phyloP scores from a whole-genome alignment of 2,329 filamentous ascomycete species.

The Myriangium duriaei region DNA sequence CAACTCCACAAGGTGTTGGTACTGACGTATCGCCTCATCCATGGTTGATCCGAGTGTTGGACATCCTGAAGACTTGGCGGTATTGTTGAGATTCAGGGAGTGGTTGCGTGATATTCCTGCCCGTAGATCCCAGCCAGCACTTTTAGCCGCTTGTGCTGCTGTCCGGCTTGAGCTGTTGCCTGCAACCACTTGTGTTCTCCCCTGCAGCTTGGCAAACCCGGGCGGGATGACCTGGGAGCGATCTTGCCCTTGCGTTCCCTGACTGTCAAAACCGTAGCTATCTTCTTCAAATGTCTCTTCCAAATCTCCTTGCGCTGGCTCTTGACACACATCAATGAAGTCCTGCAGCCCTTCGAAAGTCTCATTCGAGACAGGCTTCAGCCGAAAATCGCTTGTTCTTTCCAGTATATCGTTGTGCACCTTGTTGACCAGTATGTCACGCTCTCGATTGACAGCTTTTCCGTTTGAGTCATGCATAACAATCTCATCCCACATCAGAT shows the following conservation, averaged over 20 bases:
- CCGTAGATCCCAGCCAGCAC: slow-evolving; percentile 72
- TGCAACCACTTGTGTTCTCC: slow-evolving; percentile 58
- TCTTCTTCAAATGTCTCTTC: slow-evolving; percentile 1
- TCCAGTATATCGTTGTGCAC: slow-evolving; percentile 93
- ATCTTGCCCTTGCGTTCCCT: slow-evolving; percentile 4
- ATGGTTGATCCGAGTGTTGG: slow-evolving; percentile 84
- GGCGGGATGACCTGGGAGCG: slow-evolving; percentile 25
- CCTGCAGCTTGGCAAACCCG: slow-evolving; percentile 50
- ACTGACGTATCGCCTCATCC: slow-evolving; percentile 82
- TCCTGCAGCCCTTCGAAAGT: slow-evolving; percentile 73
- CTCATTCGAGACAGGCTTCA: slow-evolving; percentile 56
- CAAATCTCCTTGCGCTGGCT: slow-evolving; percentile 39
- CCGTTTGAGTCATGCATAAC: slow-evolving; percentile 82
- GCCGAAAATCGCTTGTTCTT: slow-evolving; percentile 79
- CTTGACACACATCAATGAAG: slow-evolving; percentile 69
- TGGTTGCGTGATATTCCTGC: slow-evolving; percentile 46
- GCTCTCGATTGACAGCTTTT: slow-evolving; percentile 59
- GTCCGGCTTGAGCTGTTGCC: slow-evolving; percentile 56
- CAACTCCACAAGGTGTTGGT: slow-evolving; percentile 68
- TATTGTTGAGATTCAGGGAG: slow-evolving; percentile 58
- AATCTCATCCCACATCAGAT: slow-evolving; percentile 64
- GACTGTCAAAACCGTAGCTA: no score
- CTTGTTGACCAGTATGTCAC: slow-evolving; percentile 75
- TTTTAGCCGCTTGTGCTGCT: slow-evolving; percentile 62
- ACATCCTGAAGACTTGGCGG: slow-evolving; percentile 46